Conservation (phyloP, 2,329 filamentous ascomycete genomes). For the Fusarium veterinarium region DNA sequence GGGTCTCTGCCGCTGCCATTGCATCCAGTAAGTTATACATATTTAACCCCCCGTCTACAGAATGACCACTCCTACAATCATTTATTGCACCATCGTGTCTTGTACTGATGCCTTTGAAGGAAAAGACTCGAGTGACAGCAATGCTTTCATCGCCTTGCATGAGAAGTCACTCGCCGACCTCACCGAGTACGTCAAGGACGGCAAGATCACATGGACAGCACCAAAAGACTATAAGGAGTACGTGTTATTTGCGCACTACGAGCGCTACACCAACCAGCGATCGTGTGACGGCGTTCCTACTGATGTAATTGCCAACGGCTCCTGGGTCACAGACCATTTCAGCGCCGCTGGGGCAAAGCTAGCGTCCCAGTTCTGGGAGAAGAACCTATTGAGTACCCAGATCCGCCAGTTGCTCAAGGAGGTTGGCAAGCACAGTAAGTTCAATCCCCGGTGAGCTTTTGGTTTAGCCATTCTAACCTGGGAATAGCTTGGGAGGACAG, state of each 20-base stretch:
- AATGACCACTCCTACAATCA: too few species aligned
- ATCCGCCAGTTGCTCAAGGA: accelerated
- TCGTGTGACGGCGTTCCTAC: not conserved
- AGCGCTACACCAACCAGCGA: not conserved
- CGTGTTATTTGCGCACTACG: not conserved
- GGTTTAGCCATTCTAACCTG: accelerated
- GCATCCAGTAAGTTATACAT: not conserved
- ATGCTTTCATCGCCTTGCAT: accelerated
- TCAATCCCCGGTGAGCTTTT: accelerated
- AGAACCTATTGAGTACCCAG: not conserved
- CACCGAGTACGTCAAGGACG: not conserved
- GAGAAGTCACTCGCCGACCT: not conserved
- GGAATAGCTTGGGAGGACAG: not conserved
- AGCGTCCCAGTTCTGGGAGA: not conserved
- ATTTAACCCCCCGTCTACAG: too few species aligned
- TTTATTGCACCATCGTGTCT: too few species aligned
- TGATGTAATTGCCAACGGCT: not conserved
- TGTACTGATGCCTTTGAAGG: not conserved
- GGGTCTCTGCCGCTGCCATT: not conserved
- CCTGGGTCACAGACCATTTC: not conserved
- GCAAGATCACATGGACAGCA: not conserved
- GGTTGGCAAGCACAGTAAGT: not conserved
- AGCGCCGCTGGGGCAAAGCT: not conserved
- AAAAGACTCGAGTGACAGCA: accelerated
- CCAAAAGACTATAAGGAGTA: not conserved